phyloP scores from a whole-genome alignment of 2,329 filamentous ascomycete species.

The Fusarium lyarnte region DNA sequence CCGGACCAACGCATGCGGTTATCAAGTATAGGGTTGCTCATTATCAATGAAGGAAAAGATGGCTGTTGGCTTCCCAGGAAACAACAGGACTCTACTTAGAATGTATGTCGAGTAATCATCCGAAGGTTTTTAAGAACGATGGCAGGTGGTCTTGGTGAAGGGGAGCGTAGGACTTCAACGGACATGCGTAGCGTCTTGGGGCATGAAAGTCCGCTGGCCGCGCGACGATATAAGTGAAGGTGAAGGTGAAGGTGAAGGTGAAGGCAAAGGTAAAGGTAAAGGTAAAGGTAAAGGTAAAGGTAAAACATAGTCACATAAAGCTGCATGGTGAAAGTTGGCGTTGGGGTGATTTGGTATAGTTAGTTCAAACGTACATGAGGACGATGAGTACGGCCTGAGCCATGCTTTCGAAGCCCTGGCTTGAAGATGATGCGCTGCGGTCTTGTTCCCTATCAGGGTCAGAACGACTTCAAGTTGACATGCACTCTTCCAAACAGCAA shows the following conservation, averaged over 20 bases:
- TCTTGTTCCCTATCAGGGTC: background rate
- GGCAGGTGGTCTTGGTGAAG: slow-evolving; percentile 41
- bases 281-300: background rate
- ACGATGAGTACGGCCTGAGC: background rate
- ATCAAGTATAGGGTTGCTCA: slow-evolving; percentile 33
- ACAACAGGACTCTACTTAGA: slow-evolving; percentile 43
- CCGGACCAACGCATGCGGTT: slow-evolving; percentile 20
- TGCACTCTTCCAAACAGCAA: background rate
- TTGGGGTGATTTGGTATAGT: slow-evolving; percentile 16
- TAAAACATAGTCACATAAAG: slow-evolving; percentile 12
- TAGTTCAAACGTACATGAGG: background rate
- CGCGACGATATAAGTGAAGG: slow-evolving; percentile 23
- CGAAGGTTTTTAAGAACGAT: slow-evolving; percentile 41
- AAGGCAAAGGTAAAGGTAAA: background rate
- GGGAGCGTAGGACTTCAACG: slow-evolving; percentile 34
- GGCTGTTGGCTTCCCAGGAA: slow-evolving; percentile 28
- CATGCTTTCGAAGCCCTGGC: background rate
- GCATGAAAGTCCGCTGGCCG: slow-evolving; percentile 14
- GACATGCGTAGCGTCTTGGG: slow-evolving; percentile 36
- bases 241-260: background rate
- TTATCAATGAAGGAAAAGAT: slow-evolving; percentile 30
- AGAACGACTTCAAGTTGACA: background rate
- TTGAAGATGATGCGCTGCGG: background rate
- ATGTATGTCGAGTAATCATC: slow-evolving; percentile 47
- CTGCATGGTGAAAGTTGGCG: slow-evolving; percentile 22